Conservation (phyloP, 148 eudicot species). For the Rhododendron simsii region DNA sequence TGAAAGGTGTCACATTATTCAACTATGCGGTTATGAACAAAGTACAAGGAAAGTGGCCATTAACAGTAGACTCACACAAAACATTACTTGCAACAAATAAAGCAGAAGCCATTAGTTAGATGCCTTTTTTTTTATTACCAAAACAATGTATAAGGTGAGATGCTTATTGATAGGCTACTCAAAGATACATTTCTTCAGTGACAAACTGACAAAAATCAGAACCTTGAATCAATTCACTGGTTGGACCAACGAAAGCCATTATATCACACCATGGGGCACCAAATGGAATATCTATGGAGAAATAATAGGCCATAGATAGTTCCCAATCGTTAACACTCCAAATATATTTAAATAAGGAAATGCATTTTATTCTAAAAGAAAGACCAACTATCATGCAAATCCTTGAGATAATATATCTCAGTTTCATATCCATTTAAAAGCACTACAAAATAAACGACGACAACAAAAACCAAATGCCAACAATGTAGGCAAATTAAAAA, state of each 20-base stretch:
- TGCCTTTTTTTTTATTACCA: neutral
- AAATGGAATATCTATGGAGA: neutral
- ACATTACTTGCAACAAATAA: neutral
- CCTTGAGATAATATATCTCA: neutral
- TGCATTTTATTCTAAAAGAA: neutral
- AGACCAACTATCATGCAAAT: neutral
- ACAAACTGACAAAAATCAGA: neutral
- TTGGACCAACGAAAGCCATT: neutral
- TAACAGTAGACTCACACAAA: neutral
- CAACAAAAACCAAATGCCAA: neutral
- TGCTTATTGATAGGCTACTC: neutral
- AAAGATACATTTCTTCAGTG: neutral
- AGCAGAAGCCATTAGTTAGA: neutral
- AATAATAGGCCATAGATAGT: neutral
- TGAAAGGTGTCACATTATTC: neutral
- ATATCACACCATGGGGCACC: neutral
- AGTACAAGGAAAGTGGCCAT: neutral
- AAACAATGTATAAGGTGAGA: neutral
- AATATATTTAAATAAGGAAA: neutral
- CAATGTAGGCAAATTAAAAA: neutral
- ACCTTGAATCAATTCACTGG: neutral
- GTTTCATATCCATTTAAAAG: neutral
- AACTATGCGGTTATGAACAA: neutral
- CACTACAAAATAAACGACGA: neutral
- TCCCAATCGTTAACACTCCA: neutral